phyloP scores from a whole-genome alignment of 352 stramenopile genomes.

The Phytophthora agathidicida region DNA sequence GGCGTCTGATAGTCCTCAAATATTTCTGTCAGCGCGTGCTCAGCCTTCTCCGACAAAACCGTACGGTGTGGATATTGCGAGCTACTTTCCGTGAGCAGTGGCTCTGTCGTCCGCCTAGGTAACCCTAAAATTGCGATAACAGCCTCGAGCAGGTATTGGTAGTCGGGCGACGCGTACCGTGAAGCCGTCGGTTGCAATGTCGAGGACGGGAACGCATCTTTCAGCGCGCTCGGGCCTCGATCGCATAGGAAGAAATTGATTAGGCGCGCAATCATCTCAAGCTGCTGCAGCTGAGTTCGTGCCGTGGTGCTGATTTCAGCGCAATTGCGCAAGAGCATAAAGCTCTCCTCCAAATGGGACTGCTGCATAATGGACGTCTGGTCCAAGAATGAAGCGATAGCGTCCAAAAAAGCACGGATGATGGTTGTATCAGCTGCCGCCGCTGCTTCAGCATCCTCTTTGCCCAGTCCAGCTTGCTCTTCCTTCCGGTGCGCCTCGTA shows the following conservation, averaged over 20 bases:
- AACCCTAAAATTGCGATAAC: slow-evolving; percentile 87
- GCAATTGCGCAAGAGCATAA: slow-evolving; percentile 84
- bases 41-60: slow-evolving; percentile 72
- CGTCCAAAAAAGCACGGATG: slow-evolving; percentile 51
- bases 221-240: slow-evolving; percentile 59
- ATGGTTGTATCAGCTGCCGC: slow-evolving; percentile 27
- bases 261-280: slow-evolving; percentile 81
- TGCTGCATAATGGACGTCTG: slow-evolving; percentile 80
- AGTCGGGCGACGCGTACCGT: slow-evolving; percentile 82
- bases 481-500: slow-evolving; percentile 67
- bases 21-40: slow-evolving; percentile 73
- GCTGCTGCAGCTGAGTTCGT: slow-evolving; percentile 53
- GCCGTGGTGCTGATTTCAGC: slow-evolving; percentile 63
- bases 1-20: slow-evolving; percentile 72
- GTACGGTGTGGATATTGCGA: slow-evolving; percentile 75
- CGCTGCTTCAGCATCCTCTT: slow-evolving; percentile 22
- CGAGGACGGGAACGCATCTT: slow-evolving; percentile 76
- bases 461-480: slow-evolving; percentile 31
- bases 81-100: slow-evolving; percentile 69
- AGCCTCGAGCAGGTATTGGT: slow-evolving; percentile 89
- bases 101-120: slow-evolving; percentile 62
- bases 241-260: slow-evolving; percentile 87
- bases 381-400: slow-evolving; percentile 68
- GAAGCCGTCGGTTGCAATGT: slow-evolving; percentile 45
- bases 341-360: slow-evolving; percentile 87